phyloP scores from a whole-genome alignment of 2,329 filamentous ascomycete species.

The Nannizzia gypsea region DNA sequence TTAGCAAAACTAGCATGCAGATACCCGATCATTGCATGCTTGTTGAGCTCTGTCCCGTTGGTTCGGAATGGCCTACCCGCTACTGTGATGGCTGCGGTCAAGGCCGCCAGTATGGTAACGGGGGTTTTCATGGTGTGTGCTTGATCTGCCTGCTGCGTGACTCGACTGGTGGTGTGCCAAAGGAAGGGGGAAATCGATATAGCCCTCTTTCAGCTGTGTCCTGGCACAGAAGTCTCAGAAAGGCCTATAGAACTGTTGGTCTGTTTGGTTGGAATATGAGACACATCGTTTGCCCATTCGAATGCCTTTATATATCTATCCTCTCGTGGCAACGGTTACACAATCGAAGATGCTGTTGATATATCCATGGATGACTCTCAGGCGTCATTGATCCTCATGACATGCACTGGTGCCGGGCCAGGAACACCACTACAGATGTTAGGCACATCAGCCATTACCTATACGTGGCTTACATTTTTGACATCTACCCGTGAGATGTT shows the following conservation, averaged over 20 bases:
- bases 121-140: slow-evolving; percentile 3
- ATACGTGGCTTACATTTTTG: background rate
- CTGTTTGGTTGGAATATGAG: background rate
- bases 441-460: background rate
- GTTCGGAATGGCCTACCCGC: background rate
- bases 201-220: background rate
- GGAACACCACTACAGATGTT: background rate
- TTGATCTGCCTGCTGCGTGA: background rate
- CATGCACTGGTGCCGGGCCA: background rate
- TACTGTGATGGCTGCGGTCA: background rate
- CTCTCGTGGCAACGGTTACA: background rate
- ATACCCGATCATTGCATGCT: slow-evolving; percentile 6
- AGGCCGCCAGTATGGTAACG: background rate
- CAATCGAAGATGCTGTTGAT: background rate
- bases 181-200: background rate
- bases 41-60: background rate
- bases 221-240: background rate
- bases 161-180: background rate
- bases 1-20: slow-evolving; percentile 8
- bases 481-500: background rate
- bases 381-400: background rate
- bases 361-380: background rate
- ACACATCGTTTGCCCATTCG: background rate
- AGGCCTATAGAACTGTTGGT: background rate
- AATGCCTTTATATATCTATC: background rate